Evolutionary conservation across 257 asterid species (phyloP).

Genomic region (Buddleja alternifolia): DNA sequence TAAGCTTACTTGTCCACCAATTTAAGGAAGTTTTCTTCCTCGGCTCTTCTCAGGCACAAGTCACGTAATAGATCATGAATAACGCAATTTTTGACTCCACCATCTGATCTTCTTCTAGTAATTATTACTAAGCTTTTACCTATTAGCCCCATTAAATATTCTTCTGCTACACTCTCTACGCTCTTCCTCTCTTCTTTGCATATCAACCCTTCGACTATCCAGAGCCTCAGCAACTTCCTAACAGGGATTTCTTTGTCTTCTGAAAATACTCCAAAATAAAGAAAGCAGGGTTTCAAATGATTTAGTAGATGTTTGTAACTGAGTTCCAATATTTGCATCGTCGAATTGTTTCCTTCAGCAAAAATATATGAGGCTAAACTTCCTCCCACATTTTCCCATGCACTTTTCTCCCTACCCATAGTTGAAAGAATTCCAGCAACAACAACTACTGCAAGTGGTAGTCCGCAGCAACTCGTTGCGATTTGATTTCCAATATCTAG

Average conservation of each 20-base stretch:
- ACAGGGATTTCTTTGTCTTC: conserved; percentile 18
- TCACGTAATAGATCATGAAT: conserved; percentile 30
- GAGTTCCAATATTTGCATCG: conserved; percentile 19
- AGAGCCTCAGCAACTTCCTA: conserved; percentile 4
- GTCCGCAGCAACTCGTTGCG: conserved; percentile 23
- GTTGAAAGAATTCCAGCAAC: conserved; percentile 34
- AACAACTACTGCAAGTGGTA: conserved; percentile 37
- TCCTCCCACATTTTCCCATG: conserved; percentile 30
- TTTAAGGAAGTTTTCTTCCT: conserved; percentile 22
- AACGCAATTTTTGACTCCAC: conserved; percentile 24
- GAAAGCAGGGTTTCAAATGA: conserved; percentile 26
- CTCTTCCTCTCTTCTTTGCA: not conserved
- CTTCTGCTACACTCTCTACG: conserved; percentile 20
- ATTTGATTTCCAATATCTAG: conserved; percentile 12
- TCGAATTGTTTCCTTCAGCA: not conserved
- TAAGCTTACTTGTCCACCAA: conserved; percentile 15
- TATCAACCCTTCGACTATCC: conserved; percentile 33
- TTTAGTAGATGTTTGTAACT: conserved; percentile 31
- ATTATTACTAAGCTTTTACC: conserved; percentile 23
- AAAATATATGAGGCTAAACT: conserved; percentile 7
- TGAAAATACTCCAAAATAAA: conserved; percentile 24
- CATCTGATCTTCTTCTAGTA: conserved; percentile 11
- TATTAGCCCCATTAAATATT: conserved; percentile 23
- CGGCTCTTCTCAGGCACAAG: conserved; percentile 19
- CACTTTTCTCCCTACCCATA: conserved; percentile 9